These are phyloP conservation scores for Cystobasidium tubakii DNA, from an alignment of 768 basidiomycete genomes.

Conservation along the genomic window DNA sequence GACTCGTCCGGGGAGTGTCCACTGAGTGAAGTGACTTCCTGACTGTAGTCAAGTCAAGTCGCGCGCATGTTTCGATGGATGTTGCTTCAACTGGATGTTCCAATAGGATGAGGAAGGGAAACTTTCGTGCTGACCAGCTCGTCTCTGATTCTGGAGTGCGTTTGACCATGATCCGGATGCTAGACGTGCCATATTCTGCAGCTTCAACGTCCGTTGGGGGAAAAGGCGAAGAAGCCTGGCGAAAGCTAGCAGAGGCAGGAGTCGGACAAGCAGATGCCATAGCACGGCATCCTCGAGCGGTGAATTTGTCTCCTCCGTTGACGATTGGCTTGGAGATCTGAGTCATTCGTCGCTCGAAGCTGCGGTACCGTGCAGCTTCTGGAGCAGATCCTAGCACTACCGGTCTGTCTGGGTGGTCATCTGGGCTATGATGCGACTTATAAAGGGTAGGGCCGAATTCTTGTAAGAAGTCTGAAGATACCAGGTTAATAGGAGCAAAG, in stretches of 20 bases:
- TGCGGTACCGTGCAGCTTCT: neutral
- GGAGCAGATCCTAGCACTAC: conserved; percentile 8
- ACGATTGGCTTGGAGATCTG: neutral
- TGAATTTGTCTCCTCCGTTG: neutral
- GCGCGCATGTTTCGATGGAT: neutral
- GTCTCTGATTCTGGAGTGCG: neutral
- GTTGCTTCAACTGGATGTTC: neutral
- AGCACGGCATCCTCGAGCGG: conserved; percentile 20
- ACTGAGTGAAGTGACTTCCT: neutral
- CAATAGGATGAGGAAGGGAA: conserved; percentile 24
- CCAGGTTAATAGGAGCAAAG: neutral
- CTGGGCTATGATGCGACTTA: neutral
- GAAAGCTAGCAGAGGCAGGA: neutral
- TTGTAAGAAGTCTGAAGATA: conserved; percentile 12
- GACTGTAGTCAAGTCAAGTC: conserved; percentile 14
- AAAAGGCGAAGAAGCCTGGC: conserved; percentile 12
- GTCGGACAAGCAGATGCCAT: neutral
- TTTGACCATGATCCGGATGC: conserved; percentile 30
- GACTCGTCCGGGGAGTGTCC: neutral
- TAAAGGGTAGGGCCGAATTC: conserved; percentile 16
- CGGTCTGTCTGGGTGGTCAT: neutral
- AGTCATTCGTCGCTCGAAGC: neutral
- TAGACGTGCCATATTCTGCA: conserved; percentile 22
- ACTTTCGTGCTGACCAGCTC: neutral
- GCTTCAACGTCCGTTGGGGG: conserved; percentile 1